Percentiles rank a stretch among this genome's conserved stretches.
Conservation (phyloP, 2,329 filamentous ascomycete species). For the Mycosphaerella sp. region DNA sequence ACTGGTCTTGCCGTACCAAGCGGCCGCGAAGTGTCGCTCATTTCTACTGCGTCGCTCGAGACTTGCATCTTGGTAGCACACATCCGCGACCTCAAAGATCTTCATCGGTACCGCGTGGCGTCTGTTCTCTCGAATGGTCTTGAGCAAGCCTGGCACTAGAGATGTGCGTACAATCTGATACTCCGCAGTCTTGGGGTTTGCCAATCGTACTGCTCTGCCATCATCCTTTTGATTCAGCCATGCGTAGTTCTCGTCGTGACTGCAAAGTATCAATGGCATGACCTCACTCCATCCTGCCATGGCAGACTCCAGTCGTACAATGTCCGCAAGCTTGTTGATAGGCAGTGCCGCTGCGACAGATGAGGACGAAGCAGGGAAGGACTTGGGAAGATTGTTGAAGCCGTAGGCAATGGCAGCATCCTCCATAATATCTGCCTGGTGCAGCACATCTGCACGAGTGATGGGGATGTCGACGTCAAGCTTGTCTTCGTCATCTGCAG, state of each 20-base stretch:
- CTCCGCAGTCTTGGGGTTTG: slow-evolving; percentile 87
- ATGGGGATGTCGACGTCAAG: slow-evolving; percentile 78
- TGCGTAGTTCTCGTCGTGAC: slow-evolving; percentile 94
- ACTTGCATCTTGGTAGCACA: slow-evolving; percentile 79
- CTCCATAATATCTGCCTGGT: slow-evolving; percentile 98
- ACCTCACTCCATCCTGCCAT: slow-evolving; percentile 97
- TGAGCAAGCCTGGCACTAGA: slow-evolving; percentile 78
- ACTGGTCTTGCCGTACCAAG: slow-evolving; percentile 87
- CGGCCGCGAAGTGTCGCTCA: slow-evolving; percentile 91
- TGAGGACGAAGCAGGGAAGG: slow-evolving; percentile 76
- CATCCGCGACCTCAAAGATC: slow-evolving; percentile 86
- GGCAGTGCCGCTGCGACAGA: slow-evolving; percentile 80
- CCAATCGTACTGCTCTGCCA: slow-evolving; percentile 72
- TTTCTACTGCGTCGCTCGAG: slow-evolving; percentile 84
- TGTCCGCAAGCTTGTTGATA: slow-evolving; percentile 92
- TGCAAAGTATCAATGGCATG: slow-evolving; percentile 92
- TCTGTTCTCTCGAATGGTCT: slow-evolving; percentile 92
- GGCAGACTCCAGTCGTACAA: slow-evolving; percentile 79
- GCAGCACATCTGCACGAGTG: slow-evolving; percentile 87
- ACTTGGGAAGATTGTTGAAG: slow-evolving; percentile 89
- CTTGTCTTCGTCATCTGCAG: slow-evolving; percentile 56
- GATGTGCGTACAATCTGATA: slow-evolving; percentile 90
- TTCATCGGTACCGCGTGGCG: slow-evolving; percentile 81
- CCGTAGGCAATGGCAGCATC: slow-evolving; percentile 95
- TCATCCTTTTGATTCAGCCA: slow-evolving; percentile 91